A percentile compares a stretch with the other conserved stretches of the same genome.
Conservation (phyloP, 2,329 filamentous ascomycete genomes). For the Neopestalotiopsis sp. region DNA sequence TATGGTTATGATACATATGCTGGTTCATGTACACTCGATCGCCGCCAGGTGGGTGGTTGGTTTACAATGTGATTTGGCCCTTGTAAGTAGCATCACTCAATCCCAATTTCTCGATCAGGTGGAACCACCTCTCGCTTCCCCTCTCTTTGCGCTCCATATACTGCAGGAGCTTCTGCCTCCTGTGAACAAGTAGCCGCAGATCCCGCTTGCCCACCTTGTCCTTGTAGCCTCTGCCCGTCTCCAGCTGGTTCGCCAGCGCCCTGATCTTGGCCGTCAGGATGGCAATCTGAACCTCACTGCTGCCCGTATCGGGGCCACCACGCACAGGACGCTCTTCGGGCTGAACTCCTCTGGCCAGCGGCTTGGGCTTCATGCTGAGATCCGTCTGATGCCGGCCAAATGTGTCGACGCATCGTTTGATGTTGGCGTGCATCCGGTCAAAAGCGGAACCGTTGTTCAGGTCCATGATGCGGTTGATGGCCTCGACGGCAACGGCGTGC, state of each 20-base stretch:
- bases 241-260: conserved; percentile 74
- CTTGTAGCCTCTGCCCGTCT: conserved; percentile 71
- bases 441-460: conserved; percentile 79
- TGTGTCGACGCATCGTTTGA: conserved; percentile 80
- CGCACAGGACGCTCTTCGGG: conserved; percentile 55
- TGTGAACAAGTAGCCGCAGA: conserved; percentile 83
- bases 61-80: conserved; percentile 80
- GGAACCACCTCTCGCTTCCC: conserved; percentile 87
- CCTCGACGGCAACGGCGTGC: conserved; percentile 74
- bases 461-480: conserved; percentile 79
- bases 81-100: conserved; percentile 89
- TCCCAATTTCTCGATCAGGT: conserved; percentile 83
- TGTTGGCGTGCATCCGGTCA: conserved; percentile 82
- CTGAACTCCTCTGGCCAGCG: conserved; percentile 50
- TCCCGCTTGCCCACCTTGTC: conserved; percentile 97
- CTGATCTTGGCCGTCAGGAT: conserved; percentile 95
- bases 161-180: conserved; percentile 83
- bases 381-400: conserved; percentile 96
- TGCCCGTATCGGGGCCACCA: conserved; percentile 91
- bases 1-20: conserved; percentile 17
- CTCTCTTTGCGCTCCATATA: conserved; percentile 91
- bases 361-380: conserved; percentile 66
- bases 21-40: background rate
- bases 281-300: conserved; percentile 95
- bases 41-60: background rate